Percentiles rank a stretch among this genome's conserved stretches.
Conservation (phyloP, 225 moss, liverwort and hornwort species). For the Marchantia paleacea region DNA sequence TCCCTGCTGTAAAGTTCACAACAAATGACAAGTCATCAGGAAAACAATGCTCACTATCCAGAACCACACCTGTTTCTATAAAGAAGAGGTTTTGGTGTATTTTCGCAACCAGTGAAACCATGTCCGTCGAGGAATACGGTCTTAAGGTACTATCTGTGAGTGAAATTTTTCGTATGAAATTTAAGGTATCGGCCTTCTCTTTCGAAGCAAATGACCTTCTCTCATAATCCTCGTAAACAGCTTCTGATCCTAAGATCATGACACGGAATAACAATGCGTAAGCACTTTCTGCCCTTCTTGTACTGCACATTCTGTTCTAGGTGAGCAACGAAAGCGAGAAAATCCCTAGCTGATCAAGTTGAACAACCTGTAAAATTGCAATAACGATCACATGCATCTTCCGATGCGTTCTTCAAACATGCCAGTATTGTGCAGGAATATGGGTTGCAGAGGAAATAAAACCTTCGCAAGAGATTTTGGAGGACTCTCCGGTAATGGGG, state of each 20-base stretch:
- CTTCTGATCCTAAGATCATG: conserved; percentile 16
- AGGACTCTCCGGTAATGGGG: conserved; percentile 39
- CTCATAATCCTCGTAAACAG: conserved; percentile 26
- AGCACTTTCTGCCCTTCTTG: background rate
- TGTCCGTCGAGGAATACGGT: conserved; percentile 6
- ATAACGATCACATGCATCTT: too few relatives aligned
- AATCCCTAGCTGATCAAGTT: background rate
- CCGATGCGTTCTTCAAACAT: too few relatives aligned
- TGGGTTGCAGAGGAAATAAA: background rate
- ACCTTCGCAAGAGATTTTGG: conserved; percentile 50
- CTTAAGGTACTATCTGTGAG: background rate
- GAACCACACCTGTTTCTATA: conserved; percentile 32
- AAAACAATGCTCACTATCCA: background rate
- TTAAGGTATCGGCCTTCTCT: conserved; percentile 11
- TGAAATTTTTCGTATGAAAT: conserved; percentile 3
- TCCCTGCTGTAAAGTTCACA: background rate
- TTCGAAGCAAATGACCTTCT: conserved; percentile 14
- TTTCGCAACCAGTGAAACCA: conserved; percentile 27
- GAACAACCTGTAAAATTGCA: too few relatives aligned
- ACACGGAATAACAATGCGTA: background rate
- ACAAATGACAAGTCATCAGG: background rate
- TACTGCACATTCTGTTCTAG: background rate
- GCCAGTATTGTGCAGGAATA: background rate
- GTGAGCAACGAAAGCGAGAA: background rate
- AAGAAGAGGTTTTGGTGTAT: conserved; percentile 23